Percentiles rank a stretch among this genome's conserved stretches.
Evolutionary conservation across 805 yeast genomes (phyloP).

Genomic region (Phaffomyces thermotolerans): DNA sequence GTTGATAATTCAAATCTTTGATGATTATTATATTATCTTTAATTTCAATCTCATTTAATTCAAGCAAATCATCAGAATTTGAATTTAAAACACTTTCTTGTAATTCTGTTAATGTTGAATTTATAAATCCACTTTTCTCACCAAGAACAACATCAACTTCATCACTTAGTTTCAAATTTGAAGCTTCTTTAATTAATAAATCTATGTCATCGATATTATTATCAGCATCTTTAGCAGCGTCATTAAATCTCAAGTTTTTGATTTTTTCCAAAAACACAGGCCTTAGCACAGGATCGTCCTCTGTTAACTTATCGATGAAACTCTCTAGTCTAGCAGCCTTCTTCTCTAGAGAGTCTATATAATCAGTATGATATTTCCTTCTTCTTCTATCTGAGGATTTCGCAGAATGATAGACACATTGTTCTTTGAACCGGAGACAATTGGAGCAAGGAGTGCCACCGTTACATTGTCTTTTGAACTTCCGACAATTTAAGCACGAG

Average conservation of each 20-base stretch:
- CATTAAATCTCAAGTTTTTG: no score
- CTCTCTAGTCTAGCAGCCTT: constrained; percentile 16
- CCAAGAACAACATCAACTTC: background rate
- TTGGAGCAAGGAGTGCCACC: background rate
- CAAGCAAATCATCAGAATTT: background rate
- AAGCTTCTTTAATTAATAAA: background rate
- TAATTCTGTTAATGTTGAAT: constrained; percentile 4
- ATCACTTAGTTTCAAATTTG: background rate
- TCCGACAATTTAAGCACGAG: background rate
- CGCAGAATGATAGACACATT: background rate
- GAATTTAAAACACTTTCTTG: constrained; percentile 1
- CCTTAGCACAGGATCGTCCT: constrained; percentile 17
- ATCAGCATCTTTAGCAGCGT: background rate
- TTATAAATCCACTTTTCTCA: background rate
- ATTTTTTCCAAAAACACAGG: constrained; percentile 4
- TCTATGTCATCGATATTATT: background rate
- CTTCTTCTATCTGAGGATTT: constrained; percentile 22
- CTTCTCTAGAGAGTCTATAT: constrained; percentile 24
- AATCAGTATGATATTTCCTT: constrained; percentile 28
- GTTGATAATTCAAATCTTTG: constrained; percentile 7
- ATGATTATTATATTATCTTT: constrained; percentile 1
- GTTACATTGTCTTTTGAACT: background rate
- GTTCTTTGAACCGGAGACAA: background rate
- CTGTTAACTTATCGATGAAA: constrained; percentile 19
- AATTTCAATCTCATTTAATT: constrained; percentile 3